Percentiles rank a stretch among this genome's conserved stretches.
These are phyloP conservation scores for Claviceps cyperi DNA, from an alignment of 2,329 filamentous ascomycete genomes.

Conservation along the genomic window DNA sequence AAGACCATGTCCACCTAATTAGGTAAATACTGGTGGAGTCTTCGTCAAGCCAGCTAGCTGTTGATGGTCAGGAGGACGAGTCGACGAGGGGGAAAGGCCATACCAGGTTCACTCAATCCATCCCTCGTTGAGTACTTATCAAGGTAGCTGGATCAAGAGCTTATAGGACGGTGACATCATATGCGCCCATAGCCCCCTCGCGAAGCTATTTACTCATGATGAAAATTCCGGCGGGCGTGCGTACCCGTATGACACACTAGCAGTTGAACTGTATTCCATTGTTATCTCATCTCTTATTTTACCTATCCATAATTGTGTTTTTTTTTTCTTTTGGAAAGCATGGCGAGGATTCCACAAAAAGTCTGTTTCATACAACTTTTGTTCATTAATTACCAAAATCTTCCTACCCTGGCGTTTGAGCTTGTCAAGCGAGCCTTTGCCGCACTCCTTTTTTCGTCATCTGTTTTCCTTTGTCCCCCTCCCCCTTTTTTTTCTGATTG, in stretches of 20 bases:
- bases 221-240: no score
- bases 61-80: no score
- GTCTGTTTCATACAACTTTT: slow-evolving; percentile 1
- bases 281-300: background rate
- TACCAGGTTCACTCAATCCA: background rate
- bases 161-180: no score
- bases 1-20: no score
- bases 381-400: background rate
- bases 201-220: no score
- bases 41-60: no score
- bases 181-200: no score
- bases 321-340: slow-evolving; percentile 19
- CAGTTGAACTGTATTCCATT: no score
- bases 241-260: no score
- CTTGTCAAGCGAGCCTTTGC: slow-evolving; percentile 2
- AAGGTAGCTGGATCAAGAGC: no score
- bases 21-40: no score
- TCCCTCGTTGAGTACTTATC: no score
- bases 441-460: background rate
- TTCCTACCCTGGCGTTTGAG: slow-evolving; percentile 13
- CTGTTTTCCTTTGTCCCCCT: background rate
- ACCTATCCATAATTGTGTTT: slow-evolving; percentile 2
- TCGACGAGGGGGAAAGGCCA: background rate
- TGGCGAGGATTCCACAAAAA: slow-evolving; percentile 17
- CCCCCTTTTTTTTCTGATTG: background rate